Evolutionary conservation across 1,284 basidiomycete species (phyloP).

Genomic region (Leccinum colubrinum): DNA sequence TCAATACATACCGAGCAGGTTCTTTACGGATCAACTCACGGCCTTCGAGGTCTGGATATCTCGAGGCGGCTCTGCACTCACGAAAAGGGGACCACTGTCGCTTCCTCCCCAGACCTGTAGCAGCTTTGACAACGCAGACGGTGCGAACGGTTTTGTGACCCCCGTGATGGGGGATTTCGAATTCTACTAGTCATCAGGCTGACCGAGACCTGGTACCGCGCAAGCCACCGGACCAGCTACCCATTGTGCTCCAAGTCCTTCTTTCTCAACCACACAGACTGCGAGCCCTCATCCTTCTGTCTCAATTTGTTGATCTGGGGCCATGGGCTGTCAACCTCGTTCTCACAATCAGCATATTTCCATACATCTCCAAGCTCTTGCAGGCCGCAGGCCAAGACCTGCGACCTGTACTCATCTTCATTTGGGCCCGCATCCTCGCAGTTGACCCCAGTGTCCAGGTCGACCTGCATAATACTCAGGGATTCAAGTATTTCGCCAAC

Average conservation of each 20-base stretch:
- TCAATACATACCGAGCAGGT: conserved; percentile 84
- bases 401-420: conserved; percentile 97
- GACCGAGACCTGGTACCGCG: conserved; percentile 72
- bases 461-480: conserved; percentile 84
- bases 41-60: conserved; percentile 99
- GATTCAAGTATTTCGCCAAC: conserved; percentile 88
- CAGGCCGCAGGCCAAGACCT: conserved; percentile 95
- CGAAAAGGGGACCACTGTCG: conserved; percentile 71
- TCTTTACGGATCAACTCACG: conserved; percentile 95
- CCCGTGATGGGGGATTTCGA: conserved; percentile 14
- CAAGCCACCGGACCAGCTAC: conserved; percentile 94
- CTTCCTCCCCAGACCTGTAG: conserved; percentile 49
- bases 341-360: conserved; percentile 98
- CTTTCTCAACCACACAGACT: conserved; percentile 96
- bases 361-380: conserved; percentile 95
- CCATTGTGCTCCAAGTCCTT: conserved; percentile 95
- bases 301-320: conserved; percentile 96
- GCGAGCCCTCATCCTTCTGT: conserved; percentile 93
- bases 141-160: conserved; percentile 9
- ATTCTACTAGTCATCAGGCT: conserved; percentile 9
- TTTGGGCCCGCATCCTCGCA: conserved; percentile 97
- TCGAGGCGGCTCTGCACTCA: conserved; percentile 81
- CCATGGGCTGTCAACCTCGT: conserved; percentile 99
- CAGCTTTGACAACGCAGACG: conserved; percentile 26
- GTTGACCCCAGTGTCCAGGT: conserved; percentile 93